These are phyloP conservation scores for Penicillium chermesinum DNA, from an alignment of 495 filamentous ascomycete genomes.

Conservation along the genomic window DNA sequence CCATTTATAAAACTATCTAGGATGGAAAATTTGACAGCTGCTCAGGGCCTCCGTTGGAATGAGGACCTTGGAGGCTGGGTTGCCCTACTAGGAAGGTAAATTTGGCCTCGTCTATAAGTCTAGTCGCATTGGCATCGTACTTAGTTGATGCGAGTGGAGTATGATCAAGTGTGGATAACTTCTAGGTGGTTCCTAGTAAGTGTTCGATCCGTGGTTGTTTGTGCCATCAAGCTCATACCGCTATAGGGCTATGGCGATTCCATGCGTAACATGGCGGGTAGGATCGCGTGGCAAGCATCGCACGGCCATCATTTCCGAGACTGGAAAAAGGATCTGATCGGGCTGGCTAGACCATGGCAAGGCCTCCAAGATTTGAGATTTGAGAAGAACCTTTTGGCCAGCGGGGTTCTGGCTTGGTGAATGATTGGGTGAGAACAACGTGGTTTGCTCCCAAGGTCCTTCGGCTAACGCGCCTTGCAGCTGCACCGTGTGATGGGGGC, in stretches of 20 bases:
- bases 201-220: neutral
- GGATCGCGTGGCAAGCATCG: neutral
- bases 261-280: neutral
- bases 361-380: neutral
- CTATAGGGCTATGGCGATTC: neutral
- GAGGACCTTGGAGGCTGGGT: slow-evolving; percentile 22
- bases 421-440: slow-evolving; percentile 14
- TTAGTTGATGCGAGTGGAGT: too few species aligned
- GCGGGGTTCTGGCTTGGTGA: neutral
- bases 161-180: too few species aligned
- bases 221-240: neutral
- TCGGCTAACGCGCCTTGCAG: slow-evolving; percentile 8
- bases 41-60: slow-evolving; percentile 12
- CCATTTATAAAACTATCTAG: slow-evolving; percentile 20
- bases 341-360: neutral
- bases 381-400: neutral
- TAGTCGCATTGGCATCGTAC: neutral
- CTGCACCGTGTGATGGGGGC: neutral
- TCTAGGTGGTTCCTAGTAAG: too few species aligned
- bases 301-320: neutral
- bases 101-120: slow-evolving; percentile 13
- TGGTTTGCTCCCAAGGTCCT: slow-evolving; percentile 24
- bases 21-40: neutral
- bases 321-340: neutral
- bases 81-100: neutral